Base-by-base conservation (phyloP, 1,139 yeast genomes). In the Pichia sp. region DNA sequence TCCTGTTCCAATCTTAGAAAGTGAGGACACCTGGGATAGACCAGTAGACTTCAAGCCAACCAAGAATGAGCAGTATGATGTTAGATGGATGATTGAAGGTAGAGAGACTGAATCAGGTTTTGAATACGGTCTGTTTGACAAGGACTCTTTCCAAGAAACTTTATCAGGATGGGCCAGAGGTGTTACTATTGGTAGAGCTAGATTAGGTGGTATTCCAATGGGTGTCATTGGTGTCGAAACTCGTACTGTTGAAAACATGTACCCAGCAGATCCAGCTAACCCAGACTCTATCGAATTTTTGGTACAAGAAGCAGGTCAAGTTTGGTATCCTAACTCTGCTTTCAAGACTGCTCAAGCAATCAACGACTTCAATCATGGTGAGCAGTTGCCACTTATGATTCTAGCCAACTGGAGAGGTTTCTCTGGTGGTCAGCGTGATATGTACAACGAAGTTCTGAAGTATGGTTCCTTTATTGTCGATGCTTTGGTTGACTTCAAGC, bases 331-430 rank as follows among this genome's bases (percentile, higher is more conserved):
- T 65, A 95, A 93, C 77, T 88, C 97, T 59, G 99, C 99, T 15
- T 93, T 89, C 80, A 93, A 93, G 82, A 93, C 99, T 54, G 96
- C 99, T 5, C 99, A 93, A 78, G 98, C 99, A 30, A 93, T 93
- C 65, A 87, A 87, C 64, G 99, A 93, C 71, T 93, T 93, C 82
- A 93, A 93, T 78, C 79, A 90, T 70, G 99, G 99, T 79, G 99
- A 93, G 74, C 95, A 90, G 73, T 80, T 93, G 67, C 99, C 99
- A 61, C 80, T 93, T 72, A 90, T 93, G 96, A 90, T 93, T 64
- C 76, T 93, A 67, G 99, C 99, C 57, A 93, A 93, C 81, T 93
- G 99, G 99, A 87, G 99, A 84, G 99, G 99, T 69, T 93, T 93
- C 83, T 90, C 97, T 62, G 99, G 99, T 78, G 99, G 99, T 73